These are phyloP conservation scores for Lactarius sp. DNA, from an alignment of 768 basidiomycete species.

Conservation along the genomic window DNA sequence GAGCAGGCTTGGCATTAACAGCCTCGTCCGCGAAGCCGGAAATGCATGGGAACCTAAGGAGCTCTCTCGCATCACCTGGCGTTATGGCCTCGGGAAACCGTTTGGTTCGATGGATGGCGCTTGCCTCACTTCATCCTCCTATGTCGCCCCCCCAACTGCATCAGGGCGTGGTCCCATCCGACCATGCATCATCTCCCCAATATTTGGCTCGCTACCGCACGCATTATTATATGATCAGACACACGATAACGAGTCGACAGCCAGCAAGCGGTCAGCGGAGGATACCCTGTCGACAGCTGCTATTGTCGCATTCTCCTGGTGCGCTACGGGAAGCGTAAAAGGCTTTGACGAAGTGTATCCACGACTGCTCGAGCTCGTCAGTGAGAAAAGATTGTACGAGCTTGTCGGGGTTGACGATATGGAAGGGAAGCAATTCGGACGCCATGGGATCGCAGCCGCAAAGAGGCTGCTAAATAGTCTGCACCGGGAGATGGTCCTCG, in stretches of 20 bases:
- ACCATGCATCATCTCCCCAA: slow-evolving; percentile 66
- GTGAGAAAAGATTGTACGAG: slow-evolving; percentile 77
- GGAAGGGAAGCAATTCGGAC: slow-evolving; percentile 12
- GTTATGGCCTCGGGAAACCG: slow-evolving; percentile 89
- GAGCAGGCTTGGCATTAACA: slow-evolving; percentile 87
- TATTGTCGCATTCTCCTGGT: slow-evolving; percentile 84
- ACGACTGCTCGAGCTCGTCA: slow-evolving; percentile 85
- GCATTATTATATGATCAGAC: slow-evolving; percentile 94
- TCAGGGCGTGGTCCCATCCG: slow-evolving; percentile 77
- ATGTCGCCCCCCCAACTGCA: slow-evolving; percentile 73
- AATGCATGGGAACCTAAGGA: slow-evolving; percentile 90
- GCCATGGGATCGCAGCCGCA: slow-evolving; percentile 36
- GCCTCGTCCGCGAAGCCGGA: slow-evolving; percentile 89
- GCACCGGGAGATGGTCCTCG: slow-evolving; percentile 89
- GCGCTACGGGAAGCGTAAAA: slow-evolving; percentile 89
- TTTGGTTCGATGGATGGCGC: slow-evolving; percentile 94
- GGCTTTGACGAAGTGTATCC: slow-evolving; percentile 98
- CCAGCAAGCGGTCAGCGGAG: slow-evolving; percentile 88
- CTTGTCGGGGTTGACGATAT: slow-evolving; percentile 45
- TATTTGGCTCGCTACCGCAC: slow-evolving; percentile 86
- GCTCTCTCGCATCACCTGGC: slow-evolving; percentile 80
- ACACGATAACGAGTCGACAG: slow-evolving; percentile 93
- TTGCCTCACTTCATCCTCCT: slow-evolving; percentile 59
- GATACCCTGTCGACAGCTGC: slow-evolving; percentile 94
- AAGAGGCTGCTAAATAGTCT: slow-evolving; percentile 76